Evolutionary conservation across 2,329 filamentous ascomycete species (phyloP), one percentile per base, ranked within the genome.

Genomic region (Calonectria fujianensis): DNA sequence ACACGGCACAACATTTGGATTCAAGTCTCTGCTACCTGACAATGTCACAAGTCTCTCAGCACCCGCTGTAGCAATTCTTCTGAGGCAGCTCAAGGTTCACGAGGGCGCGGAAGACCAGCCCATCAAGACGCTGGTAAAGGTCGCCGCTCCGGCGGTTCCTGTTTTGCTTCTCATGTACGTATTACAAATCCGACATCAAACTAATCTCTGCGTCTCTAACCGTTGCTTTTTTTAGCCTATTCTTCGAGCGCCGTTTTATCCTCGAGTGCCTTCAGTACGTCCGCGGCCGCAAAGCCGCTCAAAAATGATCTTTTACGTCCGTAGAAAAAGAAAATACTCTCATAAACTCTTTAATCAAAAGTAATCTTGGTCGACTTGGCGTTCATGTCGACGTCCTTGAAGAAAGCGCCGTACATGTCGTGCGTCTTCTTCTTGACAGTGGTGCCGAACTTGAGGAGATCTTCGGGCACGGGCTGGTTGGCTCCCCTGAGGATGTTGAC

Each of bases 381-480:
- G 84, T 91, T 95, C 85, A 93, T 93, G 80, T 95, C 94, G 11
- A 95, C 93, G 80, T 98, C 95, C 86, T 97, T 98, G 90, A 94
- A 98, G 84, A 98, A 98, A 39, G 96, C 95, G 72, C 97, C 97
- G 83, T 98, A 99, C 63, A 95, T 94, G 82, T 96, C 94, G 87
- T 99, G 97, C 64, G 93, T 91, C 95, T 98, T 98, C 92, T 98
- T 98, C 92, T 98, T 99, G 68, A 99, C 97, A 0, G 96, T 98
- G 29, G 96, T 98, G 81, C 97, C 97, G 80, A 98, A 99, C 87
- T 98, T 98, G 84, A 98, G 89, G 48, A 99, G 88, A 32, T 95
- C 94, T 54, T 98, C 95, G 3, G 97, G 97, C 0, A 99, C 95
- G 16, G 93, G 90, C 86, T 99, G 97, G 78, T 95, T 95, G 31